Conservation (phyloP, 495 filamentous ascomycete genomes). For the Penicillium flavigenum region DNA sequence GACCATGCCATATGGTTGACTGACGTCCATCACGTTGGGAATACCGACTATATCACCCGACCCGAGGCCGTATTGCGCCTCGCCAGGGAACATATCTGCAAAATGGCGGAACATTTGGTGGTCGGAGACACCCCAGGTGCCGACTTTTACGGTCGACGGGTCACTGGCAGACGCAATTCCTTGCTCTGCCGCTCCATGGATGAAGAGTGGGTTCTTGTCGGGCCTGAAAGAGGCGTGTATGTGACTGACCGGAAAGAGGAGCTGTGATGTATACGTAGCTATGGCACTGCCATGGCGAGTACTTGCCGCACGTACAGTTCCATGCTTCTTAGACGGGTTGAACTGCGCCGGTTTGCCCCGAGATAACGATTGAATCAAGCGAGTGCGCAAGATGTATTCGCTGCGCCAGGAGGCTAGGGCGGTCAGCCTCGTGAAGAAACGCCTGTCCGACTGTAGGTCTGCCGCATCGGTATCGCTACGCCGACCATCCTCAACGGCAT, state of each 20-base stretch:
- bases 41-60: conserved; percentile 70
- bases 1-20: conserved; percentile 77
- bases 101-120: conserved; percentile 72
- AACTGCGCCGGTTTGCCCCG: conserved; percentile 70
- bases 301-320: conserved; percentile 45
- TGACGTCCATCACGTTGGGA: conserved; percentile 86
- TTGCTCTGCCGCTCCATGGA: conserved; percentile 76
- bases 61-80: conserved; percentile 74
- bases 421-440: conserved; percentile 76
- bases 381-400: conserved; percentile 87
- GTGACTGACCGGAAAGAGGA: conserved; percentile 70
- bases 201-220: conserved; percentile 70
- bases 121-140: conserved; percentile 79
- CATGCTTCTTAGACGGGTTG: conserved; percentile 51
- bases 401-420: conserved; percentile 83
- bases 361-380: conserved; percentile 72
- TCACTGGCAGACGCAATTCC: conserved; percentile 74
- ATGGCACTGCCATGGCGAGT: conserved; percentile 57
- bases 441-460: conserved; percentile 63
- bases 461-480: conserved; percentile 27
- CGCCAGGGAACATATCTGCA: conserved; percentile 68
- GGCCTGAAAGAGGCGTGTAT: conserved; percentile 71
- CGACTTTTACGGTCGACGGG: conserved; percentile 72
- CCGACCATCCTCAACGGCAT: conserved; percentile 40
- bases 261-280: conserved; percentile 78